phyloP scores from a whole-genome alignment of 1,284 basidiomycete species.

The Microbotryum scabiosae region DNA sequence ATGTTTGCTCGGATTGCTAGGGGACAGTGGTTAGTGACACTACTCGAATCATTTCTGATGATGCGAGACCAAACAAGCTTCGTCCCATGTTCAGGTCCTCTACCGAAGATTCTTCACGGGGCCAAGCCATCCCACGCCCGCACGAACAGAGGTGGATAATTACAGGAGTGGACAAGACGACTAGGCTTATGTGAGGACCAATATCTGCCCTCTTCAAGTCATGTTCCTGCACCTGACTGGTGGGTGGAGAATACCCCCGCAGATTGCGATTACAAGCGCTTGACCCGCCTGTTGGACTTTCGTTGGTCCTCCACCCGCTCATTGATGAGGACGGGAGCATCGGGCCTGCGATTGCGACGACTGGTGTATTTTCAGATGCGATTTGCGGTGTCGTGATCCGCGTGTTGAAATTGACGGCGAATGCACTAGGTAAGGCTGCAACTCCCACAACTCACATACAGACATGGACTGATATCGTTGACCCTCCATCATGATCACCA shows the following conservation, averaged over 20 bases:
- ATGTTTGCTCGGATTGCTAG: conserved; percentile 65
- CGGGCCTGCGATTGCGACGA: conserved; percentile 53
- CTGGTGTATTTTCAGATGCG: conserved; percentile 66
- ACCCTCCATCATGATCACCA: neutral
- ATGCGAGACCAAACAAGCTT: neutral
- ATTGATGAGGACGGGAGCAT: conserved; percentile 27
- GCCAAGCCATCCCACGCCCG: conserved; percentile 49
- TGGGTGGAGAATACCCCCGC: neutral
- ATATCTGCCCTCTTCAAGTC: neutral
- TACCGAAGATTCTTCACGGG: neutral
- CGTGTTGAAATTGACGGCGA: conserved; percentile 8
- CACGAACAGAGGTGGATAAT: conserved; percentile 61
- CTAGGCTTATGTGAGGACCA: conserved; percentile 53
- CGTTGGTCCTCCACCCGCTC: conserved; percentile 40
- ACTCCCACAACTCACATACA: conserved; percentile 33
- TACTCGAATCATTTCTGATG: neutral
- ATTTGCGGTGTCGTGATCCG: conserved; percentile 8
- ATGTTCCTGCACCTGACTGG: neutral
- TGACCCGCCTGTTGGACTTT: conserved; percentile 35
- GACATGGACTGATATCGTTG: conserved; percentile 47
- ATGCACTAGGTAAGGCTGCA: conserved; percentile 58
- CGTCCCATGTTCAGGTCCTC: conserved; percentile 1
- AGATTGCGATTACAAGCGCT: conserved; percentile 60
- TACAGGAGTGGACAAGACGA: conserved; percentile 49
- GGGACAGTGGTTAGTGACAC: conserved; percentile 56